Evolutionary conservation across 768 basidiomycete genomes (phyloP).

Genomic region (Phanerodontia chrysosporium): DNA sequence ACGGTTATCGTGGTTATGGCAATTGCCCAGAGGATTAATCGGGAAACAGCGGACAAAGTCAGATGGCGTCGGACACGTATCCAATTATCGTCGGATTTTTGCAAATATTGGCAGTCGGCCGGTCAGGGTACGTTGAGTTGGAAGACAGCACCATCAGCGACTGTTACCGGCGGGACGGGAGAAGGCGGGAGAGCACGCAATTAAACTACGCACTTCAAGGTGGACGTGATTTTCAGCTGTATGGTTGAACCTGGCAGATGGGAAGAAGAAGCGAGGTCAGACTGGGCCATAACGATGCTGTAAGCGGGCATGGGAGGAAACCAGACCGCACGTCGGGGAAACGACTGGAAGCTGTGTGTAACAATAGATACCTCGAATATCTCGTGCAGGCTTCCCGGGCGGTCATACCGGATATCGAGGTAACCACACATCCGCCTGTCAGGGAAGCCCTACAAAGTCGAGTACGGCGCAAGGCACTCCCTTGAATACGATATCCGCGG

Average conservation of each 20-base stretch:
- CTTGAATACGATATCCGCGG: background rate
- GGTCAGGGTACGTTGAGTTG: constrained; percentile 1
- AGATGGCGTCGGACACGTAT: background rate
- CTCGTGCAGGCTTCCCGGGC: background rate
- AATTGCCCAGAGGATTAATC: background rate
- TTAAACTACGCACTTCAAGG: constrained; percentile 27
- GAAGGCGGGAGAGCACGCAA: background rate
- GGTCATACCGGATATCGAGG: background rate
- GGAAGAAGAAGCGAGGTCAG: background rate
- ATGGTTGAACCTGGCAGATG: constrained; percentile 33
- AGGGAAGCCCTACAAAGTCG: background rate
- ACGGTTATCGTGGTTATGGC: background rate
- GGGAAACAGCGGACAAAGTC: background rate
- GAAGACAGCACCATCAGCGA: background rate
- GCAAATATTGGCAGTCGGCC: background rate
- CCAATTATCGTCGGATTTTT: background rate
- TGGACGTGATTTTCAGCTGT: constrained; percentile 33
- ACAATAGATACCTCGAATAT: background rate
- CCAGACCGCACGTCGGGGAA: background rate
- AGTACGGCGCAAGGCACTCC: background rate
- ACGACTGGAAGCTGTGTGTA: background rate
- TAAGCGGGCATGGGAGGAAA: constrained; percentile 14
- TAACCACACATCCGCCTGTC: background rate
- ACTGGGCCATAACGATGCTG: background rate
- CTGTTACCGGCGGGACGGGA: background rate